phyloP scores from a whole-genome alignment of 495 filamentous ascomycete species.

The Cudoniella acicularis region DNA sequence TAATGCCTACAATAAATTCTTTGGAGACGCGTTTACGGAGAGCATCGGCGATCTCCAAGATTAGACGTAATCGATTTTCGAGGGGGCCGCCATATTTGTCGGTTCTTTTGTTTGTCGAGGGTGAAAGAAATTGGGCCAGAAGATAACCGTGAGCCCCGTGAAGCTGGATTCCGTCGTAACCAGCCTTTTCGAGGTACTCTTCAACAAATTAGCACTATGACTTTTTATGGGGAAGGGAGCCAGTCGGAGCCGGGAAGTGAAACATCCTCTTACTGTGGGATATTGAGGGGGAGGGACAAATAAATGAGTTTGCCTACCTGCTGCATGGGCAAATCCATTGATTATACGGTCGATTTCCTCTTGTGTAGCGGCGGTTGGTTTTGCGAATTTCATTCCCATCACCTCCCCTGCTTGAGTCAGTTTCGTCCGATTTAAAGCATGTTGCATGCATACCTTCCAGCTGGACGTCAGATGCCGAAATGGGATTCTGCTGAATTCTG shows the following conservation, averaged over 20 bases:
- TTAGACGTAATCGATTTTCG: slow-evolving; percentile 49
- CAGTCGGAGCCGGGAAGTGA: no score
- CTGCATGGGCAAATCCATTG: slow-evolving; percentile 55
- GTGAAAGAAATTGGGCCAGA: slow-evolving; percentile 59
- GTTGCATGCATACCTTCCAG: slow-evolving; percentile 30
- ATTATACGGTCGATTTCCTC: slow-evolving; percentile 61
- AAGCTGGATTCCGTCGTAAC: slow-evolving; percentile 63
- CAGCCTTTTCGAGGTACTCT: slow-evolving; percentile 58
- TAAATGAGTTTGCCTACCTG: no score
- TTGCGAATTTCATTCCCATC: slow-evolving; percentile 36
- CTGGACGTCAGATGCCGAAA: slow-evolving; percentile 59
- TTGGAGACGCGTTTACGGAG: slow-evolving; percentile 30
- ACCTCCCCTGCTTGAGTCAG: slow-evolving; percentile 22
- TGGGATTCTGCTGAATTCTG: slow-evolving; percentile 48
- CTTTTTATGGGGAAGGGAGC: no score
- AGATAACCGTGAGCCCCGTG: slow-evolving; percentile 64
- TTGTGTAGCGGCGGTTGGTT: slow-evolving; percentile 53
- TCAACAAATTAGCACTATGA: no score
- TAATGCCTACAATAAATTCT: slow-evolving; percentile 58
- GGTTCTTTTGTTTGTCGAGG: slow-evolving; percentile 54
- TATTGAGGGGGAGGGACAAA: no score
- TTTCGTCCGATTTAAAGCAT: slow-evolving; percentile 20
- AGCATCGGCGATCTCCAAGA: slow-evolving; percentile 41
- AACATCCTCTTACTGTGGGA: no score
- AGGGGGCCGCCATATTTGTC: slow-evolving; percentile 55